phyloP scores from a whole-genome alignment of 2,329 filamentous ascomycete genomes.

The Cladophialophora chaetospira region DNA sequence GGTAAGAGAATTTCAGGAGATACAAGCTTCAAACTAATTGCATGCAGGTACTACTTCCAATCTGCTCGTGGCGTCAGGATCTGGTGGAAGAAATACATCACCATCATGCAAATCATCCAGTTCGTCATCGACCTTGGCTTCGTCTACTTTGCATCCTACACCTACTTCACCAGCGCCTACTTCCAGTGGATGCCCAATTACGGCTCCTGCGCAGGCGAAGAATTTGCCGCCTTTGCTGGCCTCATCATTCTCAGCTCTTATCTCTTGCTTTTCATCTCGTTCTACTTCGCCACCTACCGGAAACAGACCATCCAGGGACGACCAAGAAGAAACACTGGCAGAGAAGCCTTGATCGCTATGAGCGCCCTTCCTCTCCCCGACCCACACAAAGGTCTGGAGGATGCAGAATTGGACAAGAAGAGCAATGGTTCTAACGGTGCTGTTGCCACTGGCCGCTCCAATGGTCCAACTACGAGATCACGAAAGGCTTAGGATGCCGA shows the following conservation, averaged over 20 bases:
- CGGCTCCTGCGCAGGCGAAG: conserved; percentile 89
- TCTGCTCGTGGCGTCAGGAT: conserved; percentile 91
- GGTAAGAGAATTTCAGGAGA: conserved; percentile 63
- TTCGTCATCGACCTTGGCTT: conserved; percentile 97
- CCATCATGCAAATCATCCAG: conserved; percentile 92
- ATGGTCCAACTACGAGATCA: conserved; percentile 49
- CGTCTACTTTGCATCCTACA: conserved; percentile 99
- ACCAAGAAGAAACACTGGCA: conserved; percentile 63
- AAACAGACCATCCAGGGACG: conserved; percentile 59
- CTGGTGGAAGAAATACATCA: conserved; percentile 99
- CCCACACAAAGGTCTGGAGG: conserved; percentile 19
- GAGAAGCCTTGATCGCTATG: conserved; percentile 83
- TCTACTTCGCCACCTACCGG: conserved; percentile 95
- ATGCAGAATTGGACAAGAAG: conserved; percentile 28
- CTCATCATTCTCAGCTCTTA: conserved; percentile 93
- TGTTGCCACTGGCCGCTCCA: conserved; percentile 38
- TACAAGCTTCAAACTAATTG: conserved; percentile 49
- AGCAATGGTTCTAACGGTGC: conserved; percentile 42
- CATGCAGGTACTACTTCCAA: conserved; percentile 99
- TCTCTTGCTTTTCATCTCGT: conserved; percentile 96
- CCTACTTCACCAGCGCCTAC: conserved; percentile 93
- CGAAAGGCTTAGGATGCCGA: conserved; percentile 46
- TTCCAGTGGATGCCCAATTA: conserved; percentile 80
- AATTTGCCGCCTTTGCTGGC: conserved; percentile 91
- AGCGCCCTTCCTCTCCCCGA: conserved; percentile 67